Conservation (phyloP, 1,284 basidiomycete genomes). For the Rhizoctonia solani region DNA sequence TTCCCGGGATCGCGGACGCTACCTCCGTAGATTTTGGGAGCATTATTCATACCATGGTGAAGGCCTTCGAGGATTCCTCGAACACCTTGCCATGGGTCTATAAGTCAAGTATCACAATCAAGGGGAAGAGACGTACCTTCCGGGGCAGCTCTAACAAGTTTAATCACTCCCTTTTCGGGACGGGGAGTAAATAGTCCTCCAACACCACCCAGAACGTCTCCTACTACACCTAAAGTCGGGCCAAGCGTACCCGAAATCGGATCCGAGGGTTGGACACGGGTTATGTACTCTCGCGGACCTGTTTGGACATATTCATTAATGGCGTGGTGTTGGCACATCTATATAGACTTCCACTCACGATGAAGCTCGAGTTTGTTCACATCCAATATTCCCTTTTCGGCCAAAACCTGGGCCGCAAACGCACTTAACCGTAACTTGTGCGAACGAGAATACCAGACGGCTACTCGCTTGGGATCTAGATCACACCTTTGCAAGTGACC, state of each 20-base stretch:
- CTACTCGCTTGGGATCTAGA: slow-evolving; percentile 54
- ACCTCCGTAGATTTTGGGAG: slow-evolving; percentile 54
- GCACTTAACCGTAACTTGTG: slow-evolving; percentile 58
- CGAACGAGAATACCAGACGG: slow-evolving; percentile 63
- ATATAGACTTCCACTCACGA: too few species aligned
- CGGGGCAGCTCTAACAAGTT: slow-evolving; percentile 52
- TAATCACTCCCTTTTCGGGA: slow-evolving; percentile 52
- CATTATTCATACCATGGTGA: slow-evolving; percentile 54
- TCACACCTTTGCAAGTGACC: slow-evolving; percentile 57
- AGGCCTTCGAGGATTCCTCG: slow-evolving; percentile 51
- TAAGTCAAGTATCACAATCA: too few species aligned
- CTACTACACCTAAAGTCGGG: slow-evolving; percentile 57
- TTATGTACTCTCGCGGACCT: slow-evolving; percentile 61
- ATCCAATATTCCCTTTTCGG: slow-evolving; percentile 53
- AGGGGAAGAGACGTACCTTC: slow-evolving; percentile 43
- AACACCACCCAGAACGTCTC: slow-evolving; percentile 52
- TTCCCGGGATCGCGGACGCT: slow-evolving; percentile 49
- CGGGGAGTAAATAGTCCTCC: slow-evolving; percentile 49
- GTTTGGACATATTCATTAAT: too few species aligned
- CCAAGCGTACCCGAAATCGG: slow-evolving; percentile 54
- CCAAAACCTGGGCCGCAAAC: slow-evolving; percentile 57
- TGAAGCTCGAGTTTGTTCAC: slow-evolving; percentile 54
- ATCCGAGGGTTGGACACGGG: slow-evolving; percentile 49
- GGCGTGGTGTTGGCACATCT: too few species aligned
- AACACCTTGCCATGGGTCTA: slow-evolving; percentile 50